These are phyloP conservation scores for Albophoma yamanashiensis DNA, from an alignment of 2,329 filamentous ascomycete genomes.

Conservation along the genomic window DNA sequence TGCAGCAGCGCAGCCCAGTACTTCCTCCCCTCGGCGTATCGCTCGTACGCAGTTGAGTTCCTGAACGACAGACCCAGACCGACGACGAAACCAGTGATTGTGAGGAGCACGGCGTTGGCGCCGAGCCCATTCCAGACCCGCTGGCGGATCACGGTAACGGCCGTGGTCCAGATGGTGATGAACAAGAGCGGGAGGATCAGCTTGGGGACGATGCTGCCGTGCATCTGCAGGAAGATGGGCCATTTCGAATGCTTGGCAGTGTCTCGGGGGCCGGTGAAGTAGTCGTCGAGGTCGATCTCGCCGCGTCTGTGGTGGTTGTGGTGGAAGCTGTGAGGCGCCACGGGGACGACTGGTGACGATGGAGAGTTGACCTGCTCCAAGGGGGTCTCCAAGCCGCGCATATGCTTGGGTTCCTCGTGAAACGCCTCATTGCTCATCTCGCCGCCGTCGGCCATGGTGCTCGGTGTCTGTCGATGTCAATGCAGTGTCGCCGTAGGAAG, in stretches of 20 bases:
- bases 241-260: conserved; percentile 66
- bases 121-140: conserved; percentile 23
- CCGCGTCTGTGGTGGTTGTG: conserved; percentile 19
- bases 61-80: conserved; percentile 70
- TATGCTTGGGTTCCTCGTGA: not conserved
- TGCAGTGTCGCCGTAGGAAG: not conserved
- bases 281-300: conserved; percentile 44
- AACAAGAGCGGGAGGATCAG: conserved; percentile 59
- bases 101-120: conserved; percentile 44
- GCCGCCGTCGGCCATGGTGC: not conserved
- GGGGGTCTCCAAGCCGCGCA: not conserved
- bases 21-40: conserved; percentile 54
- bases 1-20: conserved; percentile 51
- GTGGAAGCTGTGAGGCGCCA: conserved; percentile 3
- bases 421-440: not conserved
- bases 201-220: conserved; percentile 64
- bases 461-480: not conserved
- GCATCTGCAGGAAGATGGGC: conserved; percentile 64
- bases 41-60: conserved; percentile 67
- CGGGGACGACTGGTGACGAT: not conserved
- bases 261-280: conserved; percentile 57
- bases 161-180: conserved; percentile 53
- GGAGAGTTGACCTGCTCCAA: not conserved
- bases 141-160: conserved; percentile 47
- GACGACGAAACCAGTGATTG: conserved; percentile 72